Conservation (phyloP, 2,329 filamentous ascomycete species). For the Aspergillus sp. region DNA sequence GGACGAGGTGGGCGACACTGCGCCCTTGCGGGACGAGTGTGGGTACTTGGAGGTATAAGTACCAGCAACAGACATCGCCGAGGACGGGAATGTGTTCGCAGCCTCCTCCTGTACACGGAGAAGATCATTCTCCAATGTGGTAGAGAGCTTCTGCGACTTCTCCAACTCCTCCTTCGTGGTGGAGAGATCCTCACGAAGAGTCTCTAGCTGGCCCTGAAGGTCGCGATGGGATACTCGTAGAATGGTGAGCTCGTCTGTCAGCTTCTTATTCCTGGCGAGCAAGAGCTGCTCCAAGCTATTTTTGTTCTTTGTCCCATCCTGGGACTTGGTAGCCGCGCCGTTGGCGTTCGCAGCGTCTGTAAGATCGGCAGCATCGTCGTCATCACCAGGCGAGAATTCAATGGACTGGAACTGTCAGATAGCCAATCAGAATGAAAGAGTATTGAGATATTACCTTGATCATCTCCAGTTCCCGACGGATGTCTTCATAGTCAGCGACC, state of each 20-base stretch:
- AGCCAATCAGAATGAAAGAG: background rate
- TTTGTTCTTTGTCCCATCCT: slow-evolving; percentile 59
- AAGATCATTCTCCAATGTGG: slow-evolving; percentile 89
- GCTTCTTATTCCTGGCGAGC: slow-evolving; percentile 91
- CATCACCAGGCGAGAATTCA: slow-evolving; percentile 89
- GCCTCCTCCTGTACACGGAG: slow-evolving; percentile 83
- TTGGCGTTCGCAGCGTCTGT: slow-evolving; percentile 47
- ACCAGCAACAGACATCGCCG: slow-evolving; percentile 87
- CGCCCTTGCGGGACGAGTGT: slow-evolving; percentile 68
- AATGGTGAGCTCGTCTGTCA: slow-evolving; percentile 89
- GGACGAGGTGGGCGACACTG: slow-evolving; percentile 87
- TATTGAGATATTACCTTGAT: slow-evolving; percentile 62
- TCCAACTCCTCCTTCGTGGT: slow-evolving; percentile 83
- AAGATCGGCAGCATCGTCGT: slow-evolving; percentile 57
- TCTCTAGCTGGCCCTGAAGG: slow-evolving; percentile 75
- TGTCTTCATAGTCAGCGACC: slow-evolving; percentile 92
- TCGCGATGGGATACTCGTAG: slow-evolving; percentile 93
- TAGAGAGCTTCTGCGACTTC: slow-evolving; percentile 78
- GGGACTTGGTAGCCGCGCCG: slow-evolving; percentile 57
- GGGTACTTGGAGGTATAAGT: slow-evolving; percentile 83
- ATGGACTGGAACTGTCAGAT: slow-evolving; percentile 64
- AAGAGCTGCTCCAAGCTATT: slow-evolving; percentile 82
- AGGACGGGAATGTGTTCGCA: slow-evolving; percentile 76
- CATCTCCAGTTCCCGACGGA: slow-evolving; percentile 94
- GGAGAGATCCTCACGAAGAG: slow-evolving; percentile 80